These are phyloP conservation scores for Scedosporium apiospermum DNA, from an alignment of 2,329 filamentous ascomycete species.

Conservation along the genomic window DNA sequence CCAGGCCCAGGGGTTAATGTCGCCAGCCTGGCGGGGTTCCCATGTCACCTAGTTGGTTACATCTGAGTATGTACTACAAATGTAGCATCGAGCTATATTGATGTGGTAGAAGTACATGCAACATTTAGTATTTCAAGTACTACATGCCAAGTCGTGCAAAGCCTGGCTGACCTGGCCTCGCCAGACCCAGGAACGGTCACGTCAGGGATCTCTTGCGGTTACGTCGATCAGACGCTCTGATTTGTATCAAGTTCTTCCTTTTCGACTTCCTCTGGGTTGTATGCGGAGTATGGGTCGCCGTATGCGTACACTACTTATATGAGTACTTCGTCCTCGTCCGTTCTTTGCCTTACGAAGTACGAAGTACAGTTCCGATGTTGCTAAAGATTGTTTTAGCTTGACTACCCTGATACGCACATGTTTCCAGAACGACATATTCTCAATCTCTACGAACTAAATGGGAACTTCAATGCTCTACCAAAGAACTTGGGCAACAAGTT, in stretches of 20 bases:
- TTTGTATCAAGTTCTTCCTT: background rate
- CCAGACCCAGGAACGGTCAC: background rate
- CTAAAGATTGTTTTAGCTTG: background rate
- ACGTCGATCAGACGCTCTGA: background rate
- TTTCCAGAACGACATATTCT: background rate
- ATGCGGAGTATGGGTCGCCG: too few relatives aligned
- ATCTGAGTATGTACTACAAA: too few relatives aligned
- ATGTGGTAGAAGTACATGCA: too few relatives aligned
- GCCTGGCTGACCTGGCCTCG: background rate
- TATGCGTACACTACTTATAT: too few relatives aligned
- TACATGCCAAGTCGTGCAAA: background rate
- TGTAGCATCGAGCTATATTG: too few relatives aligned
- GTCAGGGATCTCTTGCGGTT: slow-evolving; percentile 2
- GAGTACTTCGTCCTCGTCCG: too few relatives aligned
- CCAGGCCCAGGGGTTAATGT: too few relatives aligned
- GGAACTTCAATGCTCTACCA: background rate
- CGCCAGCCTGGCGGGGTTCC: too few relatives aligned
- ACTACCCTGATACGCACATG: background rate
- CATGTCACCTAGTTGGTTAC: too few relatives aligned
- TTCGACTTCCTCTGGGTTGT: background rate
- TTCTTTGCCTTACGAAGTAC: too few relatives aligned
- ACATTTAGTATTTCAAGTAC: too few relatives aligned
- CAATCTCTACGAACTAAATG: background rate
- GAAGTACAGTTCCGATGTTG: too few relatives aligned
- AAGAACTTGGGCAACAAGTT: background rate